These are phyloP conservation scores for Fonsecaea nubica DNA, from an alignment of 2,329 filamentous ascomycete species.

Conservation along the genomic window DNA sequence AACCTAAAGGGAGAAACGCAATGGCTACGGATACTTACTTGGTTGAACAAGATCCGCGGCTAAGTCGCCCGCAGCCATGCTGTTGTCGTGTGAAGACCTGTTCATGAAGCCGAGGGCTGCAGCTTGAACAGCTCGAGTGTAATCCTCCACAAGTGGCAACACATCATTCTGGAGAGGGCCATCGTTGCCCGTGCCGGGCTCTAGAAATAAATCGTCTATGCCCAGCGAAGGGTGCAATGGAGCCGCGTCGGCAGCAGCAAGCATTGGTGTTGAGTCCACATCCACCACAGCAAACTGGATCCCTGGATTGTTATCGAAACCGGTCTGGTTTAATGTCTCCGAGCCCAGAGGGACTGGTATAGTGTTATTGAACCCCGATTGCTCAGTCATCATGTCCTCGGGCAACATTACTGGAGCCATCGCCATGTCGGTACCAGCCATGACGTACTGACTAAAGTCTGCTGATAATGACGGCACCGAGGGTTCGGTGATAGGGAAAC, in stretches of 20 bases:
- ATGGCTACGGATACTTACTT: conserved; percentile 13
- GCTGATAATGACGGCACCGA: conserved; percentile 10
- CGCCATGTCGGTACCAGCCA: conserved; percentile 1
- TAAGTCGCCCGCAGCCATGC: conserved; percentile 6
- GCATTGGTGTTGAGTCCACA: conserved; percentile 14
- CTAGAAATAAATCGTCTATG: conserved; percentile 14
- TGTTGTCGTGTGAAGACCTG: conserved; percentile 12
- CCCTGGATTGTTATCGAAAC: conserved; percentile 15
- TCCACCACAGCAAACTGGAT: conserved; percentile 31
- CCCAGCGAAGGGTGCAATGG: conserved; percentile 1
- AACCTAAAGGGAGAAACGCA: background rate
- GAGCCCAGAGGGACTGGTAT: conserved; percentile 12
- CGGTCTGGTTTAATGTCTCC: conserved; percentile 10
- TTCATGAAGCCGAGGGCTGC: conserved; percentile 13
- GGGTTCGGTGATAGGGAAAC: conserved; percentile 19
- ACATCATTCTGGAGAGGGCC: conserved; percentile 32
- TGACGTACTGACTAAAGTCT: conserved; percentile 20
- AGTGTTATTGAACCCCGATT: conserved; percentile 17
- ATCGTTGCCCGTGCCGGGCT: background rate
- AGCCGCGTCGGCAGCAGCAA: conserved; percentile 1
- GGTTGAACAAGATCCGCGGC: conserved; percentile 26
- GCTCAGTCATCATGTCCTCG: conserved; percentile 23
- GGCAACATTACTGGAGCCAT: conserved; percentile 15
- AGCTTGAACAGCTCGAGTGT: conserved; percentile 25
- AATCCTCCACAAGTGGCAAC: conserved; percentile 29